These are phyloP conservation scores for Solanum okadae DNA, from an alignment of 257 asterid species.

Conservation along the genomic window DNA sequence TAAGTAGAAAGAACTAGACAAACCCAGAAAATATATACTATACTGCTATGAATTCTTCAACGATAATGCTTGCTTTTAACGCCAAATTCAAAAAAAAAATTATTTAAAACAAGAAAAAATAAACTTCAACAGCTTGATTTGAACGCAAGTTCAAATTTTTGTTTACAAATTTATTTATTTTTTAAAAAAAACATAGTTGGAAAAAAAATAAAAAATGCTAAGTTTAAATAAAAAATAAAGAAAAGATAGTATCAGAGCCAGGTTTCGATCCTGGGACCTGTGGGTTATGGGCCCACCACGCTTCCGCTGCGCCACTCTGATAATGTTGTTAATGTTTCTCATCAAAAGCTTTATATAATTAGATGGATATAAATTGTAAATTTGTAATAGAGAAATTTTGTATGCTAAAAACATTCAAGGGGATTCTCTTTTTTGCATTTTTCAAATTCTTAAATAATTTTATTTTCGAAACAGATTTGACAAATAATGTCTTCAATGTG, in stretches of 20 bases:
- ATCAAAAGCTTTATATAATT: too few relatives aligned
- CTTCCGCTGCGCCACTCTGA: constrained; percentile 8
- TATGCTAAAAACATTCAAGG: too few relatives aligned
- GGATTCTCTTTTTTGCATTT: neutral
- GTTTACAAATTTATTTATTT: neutral
- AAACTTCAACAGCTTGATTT: neutral
- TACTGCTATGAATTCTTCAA: neutral
- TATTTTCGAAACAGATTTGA: neutral
- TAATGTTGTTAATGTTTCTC: neutral
- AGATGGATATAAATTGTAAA: too few relatives aligned
- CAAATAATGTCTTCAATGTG: neutral
- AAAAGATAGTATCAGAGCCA: constrained; percentile 57
- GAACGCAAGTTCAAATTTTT: neutral
- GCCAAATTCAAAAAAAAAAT: neutral
- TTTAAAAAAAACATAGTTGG: too few relatives aligned
- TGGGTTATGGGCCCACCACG: constrained; percentile 99
- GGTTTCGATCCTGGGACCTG: constrained; percentile 99
- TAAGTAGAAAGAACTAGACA: neutral
- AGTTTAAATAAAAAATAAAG: too few relatives aligned
- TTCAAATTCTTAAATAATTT: neutral
- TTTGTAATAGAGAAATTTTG: too few relatives aligned
- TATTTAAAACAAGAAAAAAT: neutral
- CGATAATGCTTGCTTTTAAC: neutral
- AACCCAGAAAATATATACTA: neutral
- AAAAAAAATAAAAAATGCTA: too few relatives aligned